These are phyloP conservation scores for Macrophomina phaseolina DNA, from an alignment of 2,329 filamentous ascomycete genomes.

Conservation along the genomic window DNA sequence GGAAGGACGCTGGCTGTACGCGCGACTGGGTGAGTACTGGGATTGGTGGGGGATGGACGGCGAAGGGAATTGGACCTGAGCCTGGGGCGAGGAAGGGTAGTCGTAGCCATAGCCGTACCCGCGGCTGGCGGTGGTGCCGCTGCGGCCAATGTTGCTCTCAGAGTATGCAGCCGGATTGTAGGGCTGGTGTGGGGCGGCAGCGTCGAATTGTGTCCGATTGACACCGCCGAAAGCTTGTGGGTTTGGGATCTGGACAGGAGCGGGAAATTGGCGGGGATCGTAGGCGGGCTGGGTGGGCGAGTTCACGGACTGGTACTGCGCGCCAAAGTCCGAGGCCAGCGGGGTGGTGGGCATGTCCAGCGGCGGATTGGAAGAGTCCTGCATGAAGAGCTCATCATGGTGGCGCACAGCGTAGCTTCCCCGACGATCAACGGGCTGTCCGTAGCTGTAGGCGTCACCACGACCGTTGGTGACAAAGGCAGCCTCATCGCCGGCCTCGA, in stretches of 20 bases:
- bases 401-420: constrained; percentile 45
- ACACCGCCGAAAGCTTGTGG: constrained; percentile 65
- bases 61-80: constrained; percentile 25
- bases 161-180: constrained; percentile 55
- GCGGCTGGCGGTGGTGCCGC: constrained; percentile 41
- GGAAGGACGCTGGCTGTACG: constrained; percentile 23
- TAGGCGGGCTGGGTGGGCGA: constrained; percentile 52
- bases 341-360: constrained; percentile 30
- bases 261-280: constrained; percentile 67
- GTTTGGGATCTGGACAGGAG: constrained; percentile 57
- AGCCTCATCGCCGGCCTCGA: constrained; percentile 76
- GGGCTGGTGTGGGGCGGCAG: constrained; percentile 42
- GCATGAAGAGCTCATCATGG: constrained; percentile 69
- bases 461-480: constrained; percentile 52
- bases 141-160: constrained; percentile 36
- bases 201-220: constrained; percentile 41
- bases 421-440: constrained; percentile 37
- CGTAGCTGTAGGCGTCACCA: constrained; percentile 40
- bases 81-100: constrained; percentile 30
- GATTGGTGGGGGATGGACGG: constrained; percentile 10
- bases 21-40: constrained; percentile 34
- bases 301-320: constrained; percentile 57
- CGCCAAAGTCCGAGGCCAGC: constrained; percentile 54
- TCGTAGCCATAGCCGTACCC: constrained; percentile 39
- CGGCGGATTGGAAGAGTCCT: constrained; percentile 36